Percentiles rank a stretch among this genome's conserved stretches.
Evolutionary conservation across 192 early-diverging fungal genomes (phyloP).

Genomic region (Phlyctochytrium bullatum): DNA sequence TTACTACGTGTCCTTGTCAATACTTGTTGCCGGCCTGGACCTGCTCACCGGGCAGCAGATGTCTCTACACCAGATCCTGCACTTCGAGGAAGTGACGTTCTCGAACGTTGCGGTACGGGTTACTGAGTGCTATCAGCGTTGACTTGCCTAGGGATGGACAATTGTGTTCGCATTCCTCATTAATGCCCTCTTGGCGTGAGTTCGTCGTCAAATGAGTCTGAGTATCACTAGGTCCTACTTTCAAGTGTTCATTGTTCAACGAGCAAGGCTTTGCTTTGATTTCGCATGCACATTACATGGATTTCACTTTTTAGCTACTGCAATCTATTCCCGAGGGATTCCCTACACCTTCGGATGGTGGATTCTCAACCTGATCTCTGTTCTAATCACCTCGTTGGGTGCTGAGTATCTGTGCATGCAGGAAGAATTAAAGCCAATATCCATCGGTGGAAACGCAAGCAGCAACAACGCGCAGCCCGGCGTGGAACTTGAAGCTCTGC

Average conservation of each 20-base stretch:
- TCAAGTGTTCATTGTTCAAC: slow-evolving; percentile 58
- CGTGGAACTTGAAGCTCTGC: neutral
- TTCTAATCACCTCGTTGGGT: slow-evolving; percentile 65
- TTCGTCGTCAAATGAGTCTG: neutral
- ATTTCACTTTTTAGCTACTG: slow-evolving; percentile 62
- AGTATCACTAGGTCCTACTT: slow-evolving; percentile 17
- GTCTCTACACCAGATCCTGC: slow-evolving; percentile 67
- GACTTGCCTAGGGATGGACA: slow-evolving; percentile 71
- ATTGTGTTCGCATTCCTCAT: slow-evolving; percentile 63
- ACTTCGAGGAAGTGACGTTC: slow-evolving; percentile 18
- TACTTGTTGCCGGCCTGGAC: slow-evolving; percentile 50
- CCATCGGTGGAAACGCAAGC: slow-evolving; percentile 17
- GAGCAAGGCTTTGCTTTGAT: slow-evolving; percentile 73
- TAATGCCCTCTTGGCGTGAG: slow-evolving; percentile 62
- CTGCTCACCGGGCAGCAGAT: slow-evolving; percentile 60
- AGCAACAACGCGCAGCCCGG: neutral
- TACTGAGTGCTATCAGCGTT: slow-evolving; percentile 9
- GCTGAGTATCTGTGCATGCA: slow-evolving; percentile 81
- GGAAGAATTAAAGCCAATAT: slow-evolving; percentile 76
- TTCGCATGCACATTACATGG: slow-evolving; percentile 71
- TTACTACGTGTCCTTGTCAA: slow-evolving; percentile 57
- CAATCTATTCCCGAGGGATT: slow-evolving; percentile 55
- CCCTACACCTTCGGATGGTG: slow-evolving; percentile 70
- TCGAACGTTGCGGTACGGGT: neutral
- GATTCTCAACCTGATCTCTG: slow-evolving; percentile 50